These are phyloP conservation scores for Cajanus cajan DNA, from an alignment of 306 rosid genomes.

Conservation along the genomic window DNA sequence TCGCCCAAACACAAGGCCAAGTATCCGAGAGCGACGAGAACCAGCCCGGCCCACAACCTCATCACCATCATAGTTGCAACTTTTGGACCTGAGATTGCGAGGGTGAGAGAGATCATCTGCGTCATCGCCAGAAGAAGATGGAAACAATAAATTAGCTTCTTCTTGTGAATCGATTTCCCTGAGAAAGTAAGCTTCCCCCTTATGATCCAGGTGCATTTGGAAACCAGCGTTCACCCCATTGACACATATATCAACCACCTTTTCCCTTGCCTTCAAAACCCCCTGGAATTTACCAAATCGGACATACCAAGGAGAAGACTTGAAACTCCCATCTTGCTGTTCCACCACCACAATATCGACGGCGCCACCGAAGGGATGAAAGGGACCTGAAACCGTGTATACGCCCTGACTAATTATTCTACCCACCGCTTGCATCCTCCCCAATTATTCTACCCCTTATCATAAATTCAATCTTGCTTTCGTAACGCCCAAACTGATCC, in stretches of 20 bases:
- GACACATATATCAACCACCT: conserved; percentile 59
- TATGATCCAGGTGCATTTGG: conserved; percentile 73
- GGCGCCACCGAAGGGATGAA: conserved; percentile 96
- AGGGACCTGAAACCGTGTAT: conserved; percentile 74
- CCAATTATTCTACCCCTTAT: neutral
- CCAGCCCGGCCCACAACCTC: conserved; percentile 32
- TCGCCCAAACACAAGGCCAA: conserved; percentile 61
- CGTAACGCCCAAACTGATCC: neutral
- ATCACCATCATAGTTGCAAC: conserved; percentile 42
- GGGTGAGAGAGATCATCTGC: neutral
- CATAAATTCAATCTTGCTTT: conserved; percentile 1
- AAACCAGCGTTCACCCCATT: conserved; percentile 68
- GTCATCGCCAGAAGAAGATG: conserved; percentile 47
- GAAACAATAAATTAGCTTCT: conserved; percentile 18
- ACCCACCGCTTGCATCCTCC: conserved; percentile 84
- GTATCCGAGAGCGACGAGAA: conserved; percentile 51
- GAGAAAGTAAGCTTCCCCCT: conserved; percentile 84
- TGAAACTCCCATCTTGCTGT: conserved; percentile 79
- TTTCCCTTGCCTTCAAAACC: conserved; percentile 77
- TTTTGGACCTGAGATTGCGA: conserved; percentile 36
- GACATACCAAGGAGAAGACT: conserved; percentile 92
- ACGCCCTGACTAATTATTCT: conserved; percentile 75
- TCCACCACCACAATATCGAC: conserved; percentile 88
- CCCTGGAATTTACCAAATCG: conserved; percentile 95
- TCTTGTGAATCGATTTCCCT: conserved; percentile 49